phyloP scores from a whole-genome alignment of 495 filamentous ascomycete genomes.

The Talaromyces thailandensis region DNA sequence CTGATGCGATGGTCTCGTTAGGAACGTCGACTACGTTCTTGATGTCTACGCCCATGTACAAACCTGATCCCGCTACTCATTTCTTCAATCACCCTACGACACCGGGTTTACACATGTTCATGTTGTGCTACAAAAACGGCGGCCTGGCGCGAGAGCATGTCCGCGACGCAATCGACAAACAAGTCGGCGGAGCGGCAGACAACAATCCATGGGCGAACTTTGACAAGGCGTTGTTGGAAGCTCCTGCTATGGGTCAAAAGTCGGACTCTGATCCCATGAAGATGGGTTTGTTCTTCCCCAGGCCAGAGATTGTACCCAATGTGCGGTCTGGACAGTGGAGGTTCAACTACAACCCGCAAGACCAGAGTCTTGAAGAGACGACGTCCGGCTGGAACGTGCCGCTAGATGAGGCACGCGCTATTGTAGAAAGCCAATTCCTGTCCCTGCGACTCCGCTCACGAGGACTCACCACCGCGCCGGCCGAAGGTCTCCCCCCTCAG shows the following conservation, averaged over 20 bases:
- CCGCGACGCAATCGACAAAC: slow-evolving; percentile 56
- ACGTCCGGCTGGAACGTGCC: slow-evolving; percentile 40
- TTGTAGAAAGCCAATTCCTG: slow-evolving; percentile 89
- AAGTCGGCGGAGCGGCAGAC: slow-evolving; percentile 20
- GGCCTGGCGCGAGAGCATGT: slow-evolving; percentile 84
- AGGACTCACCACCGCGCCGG: slow-evolving; percentile 55
- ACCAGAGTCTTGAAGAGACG: slow-evolving; percentile 35
- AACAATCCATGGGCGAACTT: slow-evolving; percentile 66
- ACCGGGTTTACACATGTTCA: slow-evolving; percentile 85
- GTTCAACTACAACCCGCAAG: slow-evolving; percentile 50
- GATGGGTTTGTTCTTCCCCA: slow-evolving; percentile 86
- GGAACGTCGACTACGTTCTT: slow-evolving; percentile 95
- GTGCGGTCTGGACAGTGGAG: slow-evolving; percentile 75
- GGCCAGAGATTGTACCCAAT: slow-evolving; percentile 93
- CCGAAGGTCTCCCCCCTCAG: slow-evolving; percentile 58
- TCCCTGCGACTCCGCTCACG: slow-evolving; percentile 78
- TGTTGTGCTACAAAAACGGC: slow-evolving; percentile 99
- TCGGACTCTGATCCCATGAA: slow-evolving; percentile 52
- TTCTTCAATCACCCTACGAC: slow-evolving; percentile 88
- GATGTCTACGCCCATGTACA: slow-evolving; percentile 87
- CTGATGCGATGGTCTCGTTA: slow-evolving; percentile 88
- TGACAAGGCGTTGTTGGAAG: slow-evolving; percentile 56
- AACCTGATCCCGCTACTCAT: slow-evolving; percentile 78
- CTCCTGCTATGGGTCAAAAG: slow-evolving; percentile 56
- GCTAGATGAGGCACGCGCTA: slow-evolving; percentile 68